Percentiles rank a stretch among this genome's conserved stretches.
Conservation (phyloP, 371 early-diverging fungal genomes). For the Zychaea mexicana region DNA sequence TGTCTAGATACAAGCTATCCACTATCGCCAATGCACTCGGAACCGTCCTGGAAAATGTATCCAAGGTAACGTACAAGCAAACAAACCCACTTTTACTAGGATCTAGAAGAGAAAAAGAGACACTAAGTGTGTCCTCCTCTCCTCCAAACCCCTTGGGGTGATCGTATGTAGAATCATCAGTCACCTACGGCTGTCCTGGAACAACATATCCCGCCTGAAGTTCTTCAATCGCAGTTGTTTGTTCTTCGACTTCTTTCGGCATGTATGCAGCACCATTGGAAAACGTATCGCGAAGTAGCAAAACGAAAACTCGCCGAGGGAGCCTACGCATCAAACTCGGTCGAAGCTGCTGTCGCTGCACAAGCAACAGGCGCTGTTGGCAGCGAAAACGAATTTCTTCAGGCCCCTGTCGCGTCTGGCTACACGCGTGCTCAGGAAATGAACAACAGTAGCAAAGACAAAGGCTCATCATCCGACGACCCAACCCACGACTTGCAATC, state of each 20-base stretch:
- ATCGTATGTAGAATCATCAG: constrained; percentile 21
- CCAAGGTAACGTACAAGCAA: constrained; percentile 51
- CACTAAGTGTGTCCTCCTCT: neutral
- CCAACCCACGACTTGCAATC: constrained; percentile 2
- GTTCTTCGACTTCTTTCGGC: constrained; percentile 72
- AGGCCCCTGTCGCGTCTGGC: constrained; percentile 12
- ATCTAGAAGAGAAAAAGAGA: neutral
- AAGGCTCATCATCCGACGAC: neutral
- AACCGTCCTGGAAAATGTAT: constrained; percentile 61
- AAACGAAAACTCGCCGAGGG: constrained; percentile 17
- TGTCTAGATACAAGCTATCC: constrained; percentile 61
- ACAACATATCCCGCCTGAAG: constrained; percentile 60
- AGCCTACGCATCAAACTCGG: constrained; percentile 1
- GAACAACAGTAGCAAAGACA: neutral
- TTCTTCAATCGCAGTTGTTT: constrained; percentile 77
- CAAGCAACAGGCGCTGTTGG: constrained; percentile 20
- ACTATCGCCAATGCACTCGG: constrained; percentile 59
- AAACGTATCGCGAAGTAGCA: constrained; percentile 51
- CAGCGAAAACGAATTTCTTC: constrained; percentile 14
- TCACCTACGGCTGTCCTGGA: constrained; percentile 32
- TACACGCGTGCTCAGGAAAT: constrained; percentile 1
- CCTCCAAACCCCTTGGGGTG: too few relatives aligned
- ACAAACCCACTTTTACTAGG: too few relatives aligned
- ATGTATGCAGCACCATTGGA: constrained; percentile 79
- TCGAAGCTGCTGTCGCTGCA: constrained; percentile 19